Conservation (phyloP, 768 basidiomycete genomes). For the Pulveroboletus ravenelii region DNA sequence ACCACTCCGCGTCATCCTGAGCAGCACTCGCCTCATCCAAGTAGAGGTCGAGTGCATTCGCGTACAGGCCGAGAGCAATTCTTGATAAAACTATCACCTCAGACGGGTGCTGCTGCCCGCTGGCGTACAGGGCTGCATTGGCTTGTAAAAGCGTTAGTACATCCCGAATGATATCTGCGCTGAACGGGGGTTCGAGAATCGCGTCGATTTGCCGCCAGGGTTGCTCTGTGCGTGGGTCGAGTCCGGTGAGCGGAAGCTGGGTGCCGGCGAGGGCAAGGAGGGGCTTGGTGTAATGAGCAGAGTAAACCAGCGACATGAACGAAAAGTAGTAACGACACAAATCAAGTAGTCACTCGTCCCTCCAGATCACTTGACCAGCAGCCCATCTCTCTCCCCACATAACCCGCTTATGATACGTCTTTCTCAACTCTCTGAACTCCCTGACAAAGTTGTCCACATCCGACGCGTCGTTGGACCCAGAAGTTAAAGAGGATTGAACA, state of each 20-base stretch:
- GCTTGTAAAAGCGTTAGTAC: slow-evolving; percentile 16
- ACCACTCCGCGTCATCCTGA: slow-evolving; percentile 82
- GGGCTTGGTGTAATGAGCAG: slow-evolving; percentile 25
- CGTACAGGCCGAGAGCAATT: slow-evolving; percentile 55
- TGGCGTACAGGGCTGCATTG: neutral
- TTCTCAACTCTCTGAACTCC: slow-evolving; percentile 82
- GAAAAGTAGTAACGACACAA: slow-evolving; percentile 5
- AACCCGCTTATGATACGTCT: slow-evolving; percentile 88
- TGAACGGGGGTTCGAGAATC: slow-evolving; percentile 20
- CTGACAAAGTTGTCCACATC: slow-evolving; percentile 85
- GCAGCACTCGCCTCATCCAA: slow-evolving; percentile 63
- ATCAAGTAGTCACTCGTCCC: slow-evolving; percentile 43
- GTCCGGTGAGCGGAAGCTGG: slow-evolving; percentile 4
- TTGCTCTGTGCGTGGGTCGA: slow-evolving; percentile 8
- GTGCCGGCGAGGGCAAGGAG: slow-evolving; percentile 18
- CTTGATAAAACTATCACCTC: slow-evolving; percentile 37
- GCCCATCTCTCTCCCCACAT: slow-evolving; percentile 90
- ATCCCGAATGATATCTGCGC: slow-evolving; percentile 12
- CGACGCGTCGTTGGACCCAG: slow-evolving; percentile 22
- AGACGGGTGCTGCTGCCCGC: slow-evolving; percentile 1
- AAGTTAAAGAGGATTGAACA: slow-evolving; percentile 52
- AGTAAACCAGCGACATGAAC: slow-evolving; percentile 18
- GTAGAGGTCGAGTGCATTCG: slow-evolving; percentile 58
- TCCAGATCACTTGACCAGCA: slow-evolving; percentile 80
- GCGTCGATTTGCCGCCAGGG: slow-evolving; percentile 15